These are phyloP conservation scores for Cladophialophora chaetospira DNA, from an alignment of 2,329 filamentous ascomycete species.

Conservation along the genomic window DNA sequence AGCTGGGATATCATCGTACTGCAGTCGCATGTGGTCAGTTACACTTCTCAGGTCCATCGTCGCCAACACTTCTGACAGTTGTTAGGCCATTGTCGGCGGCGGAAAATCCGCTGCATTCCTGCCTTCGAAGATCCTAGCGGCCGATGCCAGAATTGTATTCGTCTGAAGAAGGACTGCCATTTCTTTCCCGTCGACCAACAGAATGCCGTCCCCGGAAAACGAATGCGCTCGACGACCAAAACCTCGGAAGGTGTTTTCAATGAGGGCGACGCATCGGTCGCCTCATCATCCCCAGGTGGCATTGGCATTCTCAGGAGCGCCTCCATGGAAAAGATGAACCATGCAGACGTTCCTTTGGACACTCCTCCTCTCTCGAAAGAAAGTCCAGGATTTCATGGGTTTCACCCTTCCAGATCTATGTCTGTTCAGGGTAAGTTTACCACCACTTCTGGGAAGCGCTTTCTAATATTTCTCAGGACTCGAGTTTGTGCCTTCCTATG, in stretches of 20 bases:
- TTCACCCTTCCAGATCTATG: slow-evolving; percentile 15
- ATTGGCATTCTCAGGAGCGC: slow-evolving; percentile 24
- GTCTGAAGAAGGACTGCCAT: slow-evolving; percentile 90
- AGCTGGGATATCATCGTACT: slow-evolving; percentile 91
- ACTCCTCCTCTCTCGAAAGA: slow-evolving; percentile 16
- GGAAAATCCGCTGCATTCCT: slow-evolving; percentile 89
- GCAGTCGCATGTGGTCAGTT: slow-evolving; percentile 92
- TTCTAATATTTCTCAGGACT: slow-evolving; percentile 17
- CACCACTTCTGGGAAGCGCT: not conserved
- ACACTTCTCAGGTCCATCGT: not conserved
- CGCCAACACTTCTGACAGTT: slow-evolving; percentile 20
- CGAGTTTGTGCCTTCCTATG: slow-evolving; percentile 17
- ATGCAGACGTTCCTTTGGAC: slow-evolving; percentile 8
- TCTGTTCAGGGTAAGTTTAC: slow-evolving; percentile 14
- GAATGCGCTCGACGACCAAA: slow-evolving; percentile 48
- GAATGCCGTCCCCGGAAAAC: slow-evolving; percentile 53
- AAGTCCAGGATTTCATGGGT: slow-evolving; percentile 18
- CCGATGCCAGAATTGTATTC: slow-evolving; percentile 89
- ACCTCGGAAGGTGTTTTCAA: slow-evolving; percentile 44
- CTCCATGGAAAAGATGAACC: slow-evolving; percentile 23
- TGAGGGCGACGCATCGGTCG: slow-evolving; percentile 48
- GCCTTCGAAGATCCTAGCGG: slow-evolving; percentile 71
- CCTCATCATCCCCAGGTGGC: slow-evolving; percentile 49
- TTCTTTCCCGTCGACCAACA: slow-evolving; percentile 87
- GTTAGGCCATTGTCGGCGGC: slow-evolving; percentile 82